Evolutionary conservation across 2,329 filamentous ascomycete genomes (phyloP), one percentile per base, ranked within the genome.

Genomic region (Monosporascus cannonballus): DNA sequence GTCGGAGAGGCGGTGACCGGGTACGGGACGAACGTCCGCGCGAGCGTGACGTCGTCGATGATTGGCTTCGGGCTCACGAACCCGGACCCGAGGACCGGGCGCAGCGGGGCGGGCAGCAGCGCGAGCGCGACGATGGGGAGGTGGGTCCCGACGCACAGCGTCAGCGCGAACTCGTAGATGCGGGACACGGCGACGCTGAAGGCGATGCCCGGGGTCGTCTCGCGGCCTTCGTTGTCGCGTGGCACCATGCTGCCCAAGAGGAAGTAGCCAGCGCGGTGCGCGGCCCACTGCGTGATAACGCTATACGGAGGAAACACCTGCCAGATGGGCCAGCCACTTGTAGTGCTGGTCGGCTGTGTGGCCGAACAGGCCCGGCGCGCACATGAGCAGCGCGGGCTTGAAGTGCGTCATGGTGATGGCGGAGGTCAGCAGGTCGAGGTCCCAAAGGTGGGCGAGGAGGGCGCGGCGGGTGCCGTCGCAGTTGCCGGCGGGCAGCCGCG

Each of bases 391-490:
- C 39, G 55, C 56, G 25, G 65, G 64, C 1, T 61, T 57, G 48
- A 65, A 52, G 50, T 62, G 61, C 5, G 59, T 50, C 14, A 67
- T 46, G 6, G 61, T 64, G 1, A 68, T 59, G 18, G 64, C 51
- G 51, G 62, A 52, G 25, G 66, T 65, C 6, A 68, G 48, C 17
- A 66, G 54, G 9, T 63, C 60, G 38, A 68, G 52, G 54, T 68
- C 65, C 64, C 64, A 66, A 39, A 64, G 62, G 25, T 64, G 58
- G 8, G 63, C 63, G 54, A 65, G 61, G 15, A 67, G 56, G 51
- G 52, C 45, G 36, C 57, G 49, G 9, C 61, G 56, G 42, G 59
- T 61, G 27, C 39, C 54, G 20, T 60, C 57, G 30, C 60, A 59
- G 34, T 56, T 51, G 41, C 56, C 58, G 50, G 53, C 57, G 36